Base-by-base conservation (phyloP, 2,329 filamentous ascomycete genomes). In the Aspergillus piperis region DNA sequence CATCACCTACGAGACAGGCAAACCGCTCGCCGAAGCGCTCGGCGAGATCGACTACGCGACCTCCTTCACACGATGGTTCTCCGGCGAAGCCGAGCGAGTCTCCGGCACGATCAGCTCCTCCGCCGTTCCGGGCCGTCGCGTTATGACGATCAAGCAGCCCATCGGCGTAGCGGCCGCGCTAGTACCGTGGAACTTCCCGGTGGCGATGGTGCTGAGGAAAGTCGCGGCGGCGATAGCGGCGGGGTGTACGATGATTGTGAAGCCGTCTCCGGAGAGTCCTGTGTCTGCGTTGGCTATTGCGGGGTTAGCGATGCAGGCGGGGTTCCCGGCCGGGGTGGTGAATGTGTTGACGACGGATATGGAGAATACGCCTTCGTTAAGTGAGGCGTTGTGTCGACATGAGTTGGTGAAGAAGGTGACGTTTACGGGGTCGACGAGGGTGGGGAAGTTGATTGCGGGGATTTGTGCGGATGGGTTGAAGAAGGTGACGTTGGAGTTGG, bases 121-220 rank as follows among this genome's bases (percentile, higher is more conserved):
- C 0, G 79, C 88, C 0, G 77, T 84, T 0, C 85, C 89, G 0
- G 85, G 86, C 32, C 80, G 90, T 5, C 81, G 89, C 11, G 82
- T 88, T 2, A 84, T 93, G 62, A 89, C 88, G 0, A 83, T 92
- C 66, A 93, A 93, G 78, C 88, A 91, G 73, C 88, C 88, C 0
- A 82, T 90, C 60, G 89, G 89, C 58, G 87, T 90, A 10, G 82
- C 84, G 0, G 88, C 83, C 0, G 88, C 88, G 0, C 76, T 91
- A 15, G 88, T 90, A 1, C 88, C 89, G 4, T 91, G 88, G 88
- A 90, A 91, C 68, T 90, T 90, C 64, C 87, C 87, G 0, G 81
- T 89, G 54, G 87, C 86, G 32, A 80, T 91, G 85, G 82, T 90
- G 6, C 73, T 90, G 55, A 81, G 89, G 32, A 91, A 91, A 71